These are phyloP conservation scores for Talaromyces atroroseus DNA, from an alignment of 2,329 filamentous ascomycete species.

Conservation along the genomic window DNA sequence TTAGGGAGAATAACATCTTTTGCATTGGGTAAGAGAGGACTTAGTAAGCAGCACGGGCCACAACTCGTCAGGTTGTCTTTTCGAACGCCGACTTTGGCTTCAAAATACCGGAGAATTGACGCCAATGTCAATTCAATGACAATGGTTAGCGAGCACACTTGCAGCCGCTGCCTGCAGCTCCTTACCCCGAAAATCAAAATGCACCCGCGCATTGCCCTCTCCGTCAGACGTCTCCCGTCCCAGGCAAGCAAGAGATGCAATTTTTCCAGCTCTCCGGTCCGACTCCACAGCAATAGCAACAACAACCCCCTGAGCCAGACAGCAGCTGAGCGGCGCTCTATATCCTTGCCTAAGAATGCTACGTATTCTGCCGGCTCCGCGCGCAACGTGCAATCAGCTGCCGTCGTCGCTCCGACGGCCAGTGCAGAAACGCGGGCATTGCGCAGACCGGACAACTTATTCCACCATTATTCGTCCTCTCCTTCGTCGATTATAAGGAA, in stretches of 20 bases:
- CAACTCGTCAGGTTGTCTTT: not conserved
- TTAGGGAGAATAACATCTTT: too few relatives aligned
- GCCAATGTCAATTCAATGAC: not conserved
- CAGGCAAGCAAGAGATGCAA: slow-evolving; percentile 21
- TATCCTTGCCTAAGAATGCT: slow-evolving; percentile 16
- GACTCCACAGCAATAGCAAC: not conserved
- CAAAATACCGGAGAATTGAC: not conserved
- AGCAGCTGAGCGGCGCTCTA: slow-evolving; percentile 20
- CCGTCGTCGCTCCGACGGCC: slow-evolving; percentile 17
- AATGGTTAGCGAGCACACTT: slow-evolving; percentile 39
- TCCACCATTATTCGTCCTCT: slow-evolving; percentile 85
- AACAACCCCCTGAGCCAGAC: not conserved
- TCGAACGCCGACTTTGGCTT: not conserved
- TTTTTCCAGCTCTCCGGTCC: slow-evolving; percentile 10
- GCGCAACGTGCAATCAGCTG: slow-evolving; percentile 23
- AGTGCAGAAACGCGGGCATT: slow-evolving; percentile 32
- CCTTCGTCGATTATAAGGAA: slow-evolving; percentile 82
- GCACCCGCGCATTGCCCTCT: slow-evolving; percentile 19
- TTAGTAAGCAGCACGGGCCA: not conserved
- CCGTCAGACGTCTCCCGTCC: slow-evolving; percentile 21
- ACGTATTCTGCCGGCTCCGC: slow-evolving; percentile 6
- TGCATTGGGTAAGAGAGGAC: too few relatives aligned
- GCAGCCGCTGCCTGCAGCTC: slow-evolving; percentile 35
- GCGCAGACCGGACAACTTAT: slow-evolving; percentile 73
- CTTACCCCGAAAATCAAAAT: slow-evolving; percentile 27